Base-by-base conservation (phyloP, 345 rosid species). In the Gossypium arboreum region DNA sequence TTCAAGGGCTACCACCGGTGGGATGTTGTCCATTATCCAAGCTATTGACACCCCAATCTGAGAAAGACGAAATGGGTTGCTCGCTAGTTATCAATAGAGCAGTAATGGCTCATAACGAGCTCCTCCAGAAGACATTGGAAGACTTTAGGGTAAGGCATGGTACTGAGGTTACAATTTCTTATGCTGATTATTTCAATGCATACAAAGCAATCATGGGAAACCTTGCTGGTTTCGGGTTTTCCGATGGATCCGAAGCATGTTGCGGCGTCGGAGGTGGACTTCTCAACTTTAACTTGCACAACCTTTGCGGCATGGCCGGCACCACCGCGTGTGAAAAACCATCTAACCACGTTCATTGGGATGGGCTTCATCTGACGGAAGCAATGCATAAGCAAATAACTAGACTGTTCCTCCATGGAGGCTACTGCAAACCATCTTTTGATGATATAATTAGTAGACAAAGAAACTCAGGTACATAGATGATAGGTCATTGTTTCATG, bases 351-450 rank as follows among this genome's bases (percentile, higher is more conserved):
- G 75, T 85, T 62, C 74, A 56, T 59, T 84, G 87, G 88, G 87
- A 87, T n/a, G 91, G 91, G 2, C 17, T 87, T 64, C 91, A 84
- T 76, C 77, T 79, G 75, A 87, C 85, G 2, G 86, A 83, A 50
- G 82, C 84, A 9, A 79, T 85, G 85, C 22, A 83, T 55, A 18
- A 22, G 16, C 54, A 71, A 0, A 4, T 87, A 8, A 47, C 83
- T 9, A 20, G 68, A 16, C 75, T 82, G 76, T 72, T 87, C 65
- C 73, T 85, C 58, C 15, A 73, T 34, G 20, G 77, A 9, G 87
- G 85, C 66, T 85, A 50, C 74, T 57, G 80, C 45, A 34, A 45
- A 18, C 88, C 91, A 22, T 72, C 84, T 22, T 82, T 85, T 50
- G 55, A 24, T 15, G 68, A 69, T 3, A 12, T 85, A 64, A 24